These are phyloP conservation scores for Colletotrichum spaethianum DNA, from an alignment of 2,329 filamentous ascomycete genomes.

Conservation along the genomic window DNA sequence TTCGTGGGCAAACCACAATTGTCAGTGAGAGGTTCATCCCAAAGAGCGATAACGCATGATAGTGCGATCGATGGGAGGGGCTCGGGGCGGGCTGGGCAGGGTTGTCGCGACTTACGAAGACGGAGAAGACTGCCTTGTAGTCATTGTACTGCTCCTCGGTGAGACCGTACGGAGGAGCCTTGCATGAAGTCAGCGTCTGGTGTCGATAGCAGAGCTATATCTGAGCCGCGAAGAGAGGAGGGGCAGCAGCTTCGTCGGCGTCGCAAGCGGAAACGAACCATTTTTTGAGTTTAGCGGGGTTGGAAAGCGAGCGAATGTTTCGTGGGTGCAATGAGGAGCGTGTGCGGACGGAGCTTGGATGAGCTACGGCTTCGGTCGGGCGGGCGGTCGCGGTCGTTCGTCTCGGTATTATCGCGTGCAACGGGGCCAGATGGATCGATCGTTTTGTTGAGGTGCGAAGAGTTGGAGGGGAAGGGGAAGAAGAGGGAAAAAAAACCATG, in stretches of 20 bases:
- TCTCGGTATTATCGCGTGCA: constrained; percentile 1
- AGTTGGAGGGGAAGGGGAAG: constrained; percentile 1
- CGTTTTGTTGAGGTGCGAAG: constrained; percentile 6
- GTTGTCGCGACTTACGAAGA: constrained; percentile 40
- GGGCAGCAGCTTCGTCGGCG: not conserved
- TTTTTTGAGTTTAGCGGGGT: constrained; percentile 31
- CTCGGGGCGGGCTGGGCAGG: not conserved
- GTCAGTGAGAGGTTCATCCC: constrained; percentile 40
- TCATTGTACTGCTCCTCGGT: constrained; percentile 41
- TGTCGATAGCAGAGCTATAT: constrained; percentile 9
- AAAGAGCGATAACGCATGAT: not conserved
- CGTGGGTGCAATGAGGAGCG: not conserved
- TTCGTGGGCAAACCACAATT: constrained; percentile 3
- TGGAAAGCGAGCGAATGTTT: constrained; percentile 3
- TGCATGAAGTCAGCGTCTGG: constrained; percentile 17
- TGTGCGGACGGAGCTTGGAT: not conserved
- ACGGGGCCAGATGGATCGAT: not conserved
- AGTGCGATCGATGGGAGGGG: constrained; percentile 2
- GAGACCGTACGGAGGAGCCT: constrained; percentile 37
- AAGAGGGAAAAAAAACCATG: constrained; percentile 22
- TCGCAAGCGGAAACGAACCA: constrained; percentile 33
- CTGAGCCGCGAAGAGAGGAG: constrained; percentile 9
- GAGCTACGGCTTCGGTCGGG: constrained; percentile 3
- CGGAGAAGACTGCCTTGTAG: constrained; percentile 42
- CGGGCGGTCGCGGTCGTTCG: constrained; percentile 5